phyloP scores from a whole-genome alignment of 352 stramenopile species.

The Phytophthora multivora region DNA sequence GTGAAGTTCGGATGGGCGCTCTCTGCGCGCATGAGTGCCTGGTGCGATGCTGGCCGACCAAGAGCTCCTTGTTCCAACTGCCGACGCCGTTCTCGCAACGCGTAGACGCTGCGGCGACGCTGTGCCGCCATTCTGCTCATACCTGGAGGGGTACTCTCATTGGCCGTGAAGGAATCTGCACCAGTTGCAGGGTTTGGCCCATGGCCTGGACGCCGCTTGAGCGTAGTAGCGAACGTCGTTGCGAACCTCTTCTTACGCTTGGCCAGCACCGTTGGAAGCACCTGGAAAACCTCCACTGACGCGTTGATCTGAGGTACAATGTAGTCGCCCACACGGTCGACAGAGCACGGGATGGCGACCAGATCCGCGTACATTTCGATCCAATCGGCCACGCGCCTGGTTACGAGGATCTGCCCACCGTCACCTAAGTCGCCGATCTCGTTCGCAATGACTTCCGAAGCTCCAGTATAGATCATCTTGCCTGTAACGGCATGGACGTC shows the following conservation, averaged over 20 bases:
- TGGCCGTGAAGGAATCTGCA: constrained; percentile 18
- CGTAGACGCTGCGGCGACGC: constrained; percentile 23
- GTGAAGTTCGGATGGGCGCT: constrained; percentile 16
- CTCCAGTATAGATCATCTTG: constrained; percentile 56
- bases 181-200: constrained; percentile 11
- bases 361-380: constrained; percentile 41
- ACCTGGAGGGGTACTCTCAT: constrained; percentile 15
- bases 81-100: constrained; percentile 17
- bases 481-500: constrained; percentile 50
- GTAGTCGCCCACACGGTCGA: constrained; percentile 44
- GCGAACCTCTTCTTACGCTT: constrained; percentile 43
- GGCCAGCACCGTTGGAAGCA: constrained; percentile 30
- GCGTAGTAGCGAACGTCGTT: constrained; percentile 30
- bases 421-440: constrained; percentile 54
- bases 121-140: constrained; percentile 24
- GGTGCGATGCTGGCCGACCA: constrained; percentile 27
- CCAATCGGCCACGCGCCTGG: constrained; percentile 48
- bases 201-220: constrained; percentile 31
- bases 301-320: constrained; percentile 41
- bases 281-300: constrained; percentile 42
- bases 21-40: constrained; percentile 17
- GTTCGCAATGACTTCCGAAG: constrained; percentile 50
- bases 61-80: constrained; percentile 26
- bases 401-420: constrained; percentile 57
- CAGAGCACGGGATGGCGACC: constrained; percentile 31